Evolutionary conservation across 2,329 filamentous ascomycete species (phyloP).

Genomic region (Stagonosporopsis cucurbitacearum): DNA sequence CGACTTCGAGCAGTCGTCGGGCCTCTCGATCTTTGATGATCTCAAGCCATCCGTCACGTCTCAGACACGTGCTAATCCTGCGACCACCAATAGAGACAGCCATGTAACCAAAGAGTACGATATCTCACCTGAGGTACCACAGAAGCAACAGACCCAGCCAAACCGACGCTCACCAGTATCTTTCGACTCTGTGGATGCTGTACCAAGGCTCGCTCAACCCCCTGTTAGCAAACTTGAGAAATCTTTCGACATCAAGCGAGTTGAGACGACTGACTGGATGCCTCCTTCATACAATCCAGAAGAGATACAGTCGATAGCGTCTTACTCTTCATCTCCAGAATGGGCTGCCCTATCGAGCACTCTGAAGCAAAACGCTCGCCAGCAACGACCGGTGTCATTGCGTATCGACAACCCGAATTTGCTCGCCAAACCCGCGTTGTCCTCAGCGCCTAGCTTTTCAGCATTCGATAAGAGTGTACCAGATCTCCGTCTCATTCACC

Average conservation of each 20-base stretch:
- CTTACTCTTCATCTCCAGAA: constrained; percentile 30
- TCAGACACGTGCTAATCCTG: constrained; percentile 12
- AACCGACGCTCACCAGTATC: constrained; percentile 25
- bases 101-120: constrained; percentile 16
- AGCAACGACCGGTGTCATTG: constrained; percentile 24
- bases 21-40: constrained; percentile 14
- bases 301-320: constrained; percentile 17
- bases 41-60: constrained; percentile 4
- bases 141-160: constrained; percentile 28
- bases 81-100: constrained; percentile 14
- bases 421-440: constrained; percentile 9
- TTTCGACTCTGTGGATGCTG: constrained; percentile 24
- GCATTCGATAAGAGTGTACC: constrained; percentile 26
- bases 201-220: constrained; percentile 19
- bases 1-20: constrained; percentile 15
- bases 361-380: constrained; percentile 23
- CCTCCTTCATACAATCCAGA: constrained; percentile 31
- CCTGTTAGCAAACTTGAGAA: constrained; percentile 22
- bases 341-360: constrained; percentile 31
- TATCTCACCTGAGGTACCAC: constrained; percentile 20
- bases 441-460: constrained; percentile 22
- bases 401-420: constrained; percentile 21
- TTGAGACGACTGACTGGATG: constrained; percentile 21
- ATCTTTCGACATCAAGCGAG: constrained; percentile 25
- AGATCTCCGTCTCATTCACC: constrained; percentile 22